Evolutionary conservation across 2,329 filamentous ascomycete species (phyloP).

Genomic region (Colletotrichum sublineola): DNA sequence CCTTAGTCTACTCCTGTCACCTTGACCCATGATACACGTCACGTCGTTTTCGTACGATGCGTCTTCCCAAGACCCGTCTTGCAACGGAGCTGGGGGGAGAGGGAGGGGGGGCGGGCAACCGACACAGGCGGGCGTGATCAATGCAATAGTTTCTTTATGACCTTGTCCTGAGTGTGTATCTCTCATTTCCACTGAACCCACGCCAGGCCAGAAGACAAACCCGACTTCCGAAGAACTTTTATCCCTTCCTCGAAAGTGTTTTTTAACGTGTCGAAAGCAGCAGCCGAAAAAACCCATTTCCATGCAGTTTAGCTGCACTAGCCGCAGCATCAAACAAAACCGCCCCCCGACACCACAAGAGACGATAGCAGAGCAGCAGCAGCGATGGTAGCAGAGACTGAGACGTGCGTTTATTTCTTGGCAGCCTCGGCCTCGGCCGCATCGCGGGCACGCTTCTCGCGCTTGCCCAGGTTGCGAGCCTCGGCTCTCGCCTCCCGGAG

Average conservation of each 20-base stretch:
- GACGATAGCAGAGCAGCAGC: slow-evolving; percentile 38
- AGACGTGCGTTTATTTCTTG: slow-evolving; percentile 79
- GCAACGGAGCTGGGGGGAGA: not conserved
- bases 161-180: slow-evolving; percentile 42
- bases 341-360: slow-evolving; percentile 40
- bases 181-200: slow-evolving; percentile 39
- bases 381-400: slow-evolving; percentile 26
- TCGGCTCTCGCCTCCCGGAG: slow-evolving; percentile 89
- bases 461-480: slow-evolving; percentile 82
- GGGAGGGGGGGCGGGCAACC: not conserved
- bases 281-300: slow-evolving; percentile 38
- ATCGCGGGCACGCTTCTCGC: slow-evolving; percentile 94
- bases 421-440: slow-evolving; percentile 85
- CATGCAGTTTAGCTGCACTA: slow-evolving; percentile 39
- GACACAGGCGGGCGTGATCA: slow-evolving; percentile 34
- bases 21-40: slow-evolving; percentile 39
- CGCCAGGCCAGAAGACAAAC: slow-evolving; percentile 41
- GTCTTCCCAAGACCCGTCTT: slow-evolving; percentile 9
- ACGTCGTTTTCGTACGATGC: slow-evolving; percentile 34
- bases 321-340: slow-evolving; percentile 37
- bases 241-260: slow-evolving; percentile 36
- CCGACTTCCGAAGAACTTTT: slow-evolving; percentile 36
- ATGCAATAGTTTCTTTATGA: slow-evolving; percentile 43
- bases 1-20: slow-evolving; percentile 38
- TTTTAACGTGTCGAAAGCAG: slow-evolving; percentile 42